phyloP scores from a whole-genome alignment of 805 yeast genomes.

The Kuraishia piskuri region DNA sequence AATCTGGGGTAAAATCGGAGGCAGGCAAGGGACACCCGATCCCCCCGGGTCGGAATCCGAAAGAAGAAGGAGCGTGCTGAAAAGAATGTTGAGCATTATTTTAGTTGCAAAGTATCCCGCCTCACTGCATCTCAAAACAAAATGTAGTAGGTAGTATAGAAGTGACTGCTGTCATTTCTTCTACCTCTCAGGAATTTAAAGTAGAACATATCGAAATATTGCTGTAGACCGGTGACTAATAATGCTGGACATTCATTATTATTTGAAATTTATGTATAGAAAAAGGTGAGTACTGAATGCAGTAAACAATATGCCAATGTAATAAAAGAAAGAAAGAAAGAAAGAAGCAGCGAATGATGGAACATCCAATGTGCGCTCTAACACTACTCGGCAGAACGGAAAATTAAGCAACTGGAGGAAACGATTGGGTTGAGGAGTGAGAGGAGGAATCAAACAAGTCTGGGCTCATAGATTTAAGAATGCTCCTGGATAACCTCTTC shows the following conservation, averaged over 20 bases:
- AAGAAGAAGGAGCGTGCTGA: not conserved
- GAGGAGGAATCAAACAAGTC: not conserved
- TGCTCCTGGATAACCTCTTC: slow-evolving; percentile 7
- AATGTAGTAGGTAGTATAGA: too few relatives aligned
- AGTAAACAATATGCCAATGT: not conserved
- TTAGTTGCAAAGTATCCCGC: too few relatives aligned
- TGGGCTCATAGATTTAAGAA: not conserved
- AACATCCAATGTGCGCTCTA: not conserved
- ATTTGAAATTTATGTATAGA: too few relatives aligned
- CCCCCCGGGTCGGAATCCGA: not conserved
- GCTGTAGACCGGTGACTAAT: not conserved
- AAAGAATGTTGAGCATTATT: too few relatives aligned
- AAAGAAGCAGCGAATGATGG: not conserved
- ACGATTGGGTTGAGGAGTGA: not conserved
- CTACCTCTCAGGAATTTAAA: too few relatives aligned
- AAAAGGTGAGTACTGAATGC: not conserved
- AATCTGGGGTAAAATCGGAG: not conserved
- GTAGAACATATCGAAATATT: too few relatives aligned
- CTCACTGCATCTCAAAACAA: too few relatives aligned
- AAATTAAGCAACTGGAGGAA: not conserved
- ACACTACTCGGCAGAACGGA: not conserved
- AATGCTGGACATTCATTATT: not conserved
- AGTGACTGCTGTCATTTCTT: too few relatives aligned
- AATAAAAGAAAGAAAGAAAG: too few relatives aligned
- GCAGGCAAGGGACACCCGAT: not conserved